Evolutionary conservation across 148 eudicot genomes (phyloP).

Genomic region (Rhododendron mucronatum): DNA sequence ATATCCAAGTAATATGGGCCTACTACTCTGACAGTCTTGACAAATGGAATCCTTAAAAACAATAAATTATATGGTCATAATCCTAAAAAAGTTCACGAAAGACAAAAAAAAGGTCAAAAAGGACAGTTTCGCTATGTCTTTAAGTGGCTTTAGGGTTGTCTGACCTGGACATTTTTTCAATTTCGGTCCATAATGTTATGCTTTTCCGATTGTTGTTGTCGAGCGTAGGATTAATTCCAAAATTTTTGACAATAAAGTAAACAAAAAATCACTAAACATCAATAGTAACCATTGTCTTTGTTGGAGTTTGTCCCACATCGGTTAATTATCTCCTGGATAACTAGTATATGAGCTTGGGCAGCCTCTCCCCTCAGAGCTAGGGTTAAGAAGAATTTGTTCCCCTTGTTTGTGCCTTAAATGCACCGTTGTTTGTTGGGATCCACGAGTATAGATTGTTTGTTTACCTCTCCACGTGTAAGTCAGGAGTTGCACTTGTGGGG

Average conservation of each 20-base stretch:
- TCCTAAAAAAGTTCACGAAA: background rate
- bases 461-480: background rate
- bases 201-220: background rate
- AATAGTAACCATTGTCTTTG: background rate
- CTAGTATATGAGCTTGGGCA: background rate
- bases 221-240: background rate
- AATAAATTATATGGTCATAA: background rate
- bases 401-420: background rate
- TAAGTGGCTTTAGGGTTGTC: background rate
- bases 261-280: background rate
- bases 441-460: background rate
- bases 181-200: background rate
- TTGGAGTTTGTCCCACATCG: background rate
- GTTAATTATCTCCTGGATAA: too few relatives aligned
- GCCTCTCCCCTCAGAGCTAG: background rate
- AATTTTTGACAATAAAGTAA: background rate
- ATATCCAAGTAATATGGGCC: background rate
- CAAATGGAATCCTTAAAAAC: background rate
- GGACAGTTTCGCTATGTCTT: background rate
- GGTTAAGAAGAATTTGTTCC: background rate
- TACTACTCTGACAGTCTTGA: background rate
- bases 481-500: background rate
- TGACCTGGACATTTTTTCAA: background rate
- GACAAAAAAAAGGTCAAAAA: background rate
- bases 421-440: background rate